These are phyloP conservation scores for Yamadazyma nakazawae DNA, from an alignment of 805 yeast genomes.

Conservation along the genomic window DNA sequence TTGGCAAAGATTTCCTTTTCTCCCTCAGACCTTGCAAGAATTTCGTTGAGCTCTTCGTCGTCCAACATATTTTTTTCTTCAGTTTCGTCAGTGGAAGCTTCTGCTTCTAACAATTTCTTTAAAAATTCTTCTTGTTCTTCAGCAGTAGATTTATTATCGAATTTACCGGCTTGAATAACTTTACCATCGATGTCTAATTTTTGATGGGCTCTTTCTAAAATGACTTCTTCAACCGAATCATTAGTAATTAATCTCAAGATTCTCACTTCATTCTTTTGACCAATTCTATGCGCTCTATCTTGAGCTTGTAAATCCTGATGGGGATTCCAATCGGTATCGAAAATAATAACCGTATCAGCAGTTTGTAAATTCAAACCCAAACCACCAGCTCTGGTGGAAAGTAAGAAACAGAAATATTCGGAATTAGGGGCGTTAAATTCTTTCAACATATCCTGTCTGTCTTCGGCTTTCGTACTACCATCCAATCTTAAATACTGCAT, in stretches of 20 bases:
- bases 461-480: conserved; percentile 83
- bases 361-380: conserved; percentile 82
- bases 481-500: conserved; percentile 75
- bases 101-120: conserved; percentile 69
- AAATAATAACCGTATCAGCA: conserved; percentile 82
- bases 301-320: conserved; percentile 91
- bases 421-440: conserved; percentile 72
- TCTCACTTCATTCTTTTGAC: conserved; percentile 84
- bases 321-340: conserved; percentile 90
- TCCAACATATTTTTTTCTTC: conserved; percentile 57
- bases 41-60: conserved; percentile 69
- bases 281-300: conserved; percentile 87
- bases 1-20: conserved; percentile 54
- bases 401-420: conserved; percentile 71
- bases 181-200: conserved; percentile 85
- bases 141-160: conserved; percentile 80
- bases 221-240: conserved; percentile 81
- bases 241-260: conserved; percentile 75
- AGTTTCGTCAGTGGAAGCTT: conserved; percentile 50
- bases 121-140: conserved; percentile 84
- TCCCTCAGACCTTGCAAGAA: conserved; percentile 64
- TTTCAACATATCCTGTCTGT: conserved; percentile 71
- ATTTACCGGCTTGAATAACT: conserved; percentile 89
- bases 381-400: conserved; percentile 89
- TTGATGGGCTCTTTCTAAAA: conserved; percentile 77